These are phyloP conservation scores for Tricholoma bakamatsutake DNA, from an alignment of 768 basidiomycete genomes.

Conservation along the genomic window DNA sequence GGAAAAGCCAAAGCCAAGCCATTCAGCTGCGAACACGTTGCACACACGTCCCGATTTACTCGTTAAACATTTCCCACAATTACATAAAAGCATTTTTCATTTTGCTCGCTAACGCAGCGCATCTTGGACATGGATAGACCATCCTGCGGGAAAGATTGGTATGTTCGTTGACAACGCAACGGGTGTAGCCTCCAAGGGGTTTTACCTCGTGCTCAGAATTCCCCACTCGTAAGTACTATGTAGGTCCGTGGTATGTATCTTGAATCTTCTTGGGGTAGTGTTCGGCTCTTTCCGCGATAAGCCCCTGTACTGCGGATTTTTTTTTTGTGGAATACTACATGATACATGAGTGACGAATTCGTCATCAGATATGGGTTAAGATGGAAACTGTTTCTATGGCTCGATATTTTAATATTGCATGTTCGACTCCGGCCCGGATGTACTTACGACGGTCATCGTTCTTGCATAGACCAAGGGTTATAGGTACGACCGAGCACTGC, in stretches of 20 bases:
- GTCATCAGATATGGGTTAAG: neutral
- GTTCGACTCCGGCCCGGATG: too few relatives aligned
- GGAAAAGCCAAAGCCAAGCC: too few relatives aligned
- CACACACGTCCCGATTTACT: too few relatives aligned
- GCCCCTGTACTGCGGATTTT: slow-evolving; percentile 37
- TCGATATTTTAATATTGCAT: too few relatives aligned
- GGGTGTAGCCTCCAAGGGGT: slow-evolving; percentile 41
- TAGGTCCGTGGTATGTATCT: slow-evolving; percentile 20
- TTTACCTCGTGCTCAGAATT: slow-evolving; percentile 48
- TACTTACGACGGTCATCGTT: too few relatives aligned
- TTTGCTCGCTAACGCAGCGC: too few relatives aligned
- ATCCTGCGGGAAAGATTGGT: slow-evolving; percentile 49
- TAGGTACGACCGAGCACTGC: too few relatives aligned
- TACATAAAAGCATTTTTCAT: too few relatives aligned
- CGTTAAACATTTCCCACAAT: too few relatives aligned
- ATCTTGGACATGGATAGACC: slow-evolving; percentile 59
- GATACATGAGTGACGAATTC: slow-evolving; percentile 20
- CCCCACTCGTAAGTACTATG: slow-evolving; percentile 50
- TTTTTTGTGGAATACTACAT: slow-evolving; percentile 54
- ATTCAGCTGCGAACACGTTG: too few relatives aligned
- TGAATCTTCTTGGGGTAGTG: neutral
- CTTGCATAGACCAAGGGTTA: too few relatives aligned
- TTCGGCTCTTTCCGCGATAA: slow-evolving; percentile 37
- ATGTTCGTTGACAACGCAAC: slow-evolving; percentile 42
- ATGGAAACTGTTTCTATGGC: neutral